A percentile compares a stretch with the other conserved stretches of the same genome.
Conservation (phyloP, 2,329 filamentous ascomycete species). For the Atkinsonella hypoxylon region DNA sequence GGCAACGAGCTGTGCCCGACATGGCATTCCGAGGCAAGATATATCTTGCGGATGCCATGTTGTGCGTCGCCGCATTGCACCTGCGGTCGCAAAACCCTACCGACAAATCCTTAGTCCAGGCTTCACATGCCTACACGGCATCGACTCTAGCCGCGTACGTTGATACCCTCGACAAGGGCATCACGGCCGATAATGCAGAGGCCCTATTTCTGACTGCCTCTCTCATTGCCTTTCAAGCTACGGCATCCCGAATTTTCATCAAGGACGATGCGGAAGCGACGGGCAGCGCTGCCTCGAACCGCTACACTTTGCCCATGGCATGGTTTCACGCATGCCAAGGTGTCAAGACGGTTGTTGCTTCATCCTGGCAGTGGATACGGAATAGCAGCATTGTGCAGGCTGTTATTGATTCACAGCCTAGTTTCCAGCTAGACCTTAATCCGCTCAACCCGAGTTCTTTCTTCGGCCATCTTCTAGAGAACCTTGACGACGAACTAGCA, state of each 20-base stretch:
- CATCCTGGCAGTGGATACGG: conserved; percentile 52
- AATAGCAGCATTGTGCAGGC: conserved; percentile 43
- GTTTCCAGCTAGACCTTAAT: conserved; percentile 47
- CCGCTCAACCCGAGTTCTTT: conserved; percentile 39
- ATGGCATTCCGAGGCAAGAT: conserved; percentile 47
- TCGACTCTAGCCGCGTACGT: conserved; percentile 51
- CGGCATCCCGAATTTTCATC: conserved; percentile 49
- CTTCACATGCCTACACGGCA: conserved; percentile 53
- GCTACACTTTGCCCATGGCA: conserved; percentile 46
- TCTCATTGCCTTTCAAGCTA: conserved; percentile 55
- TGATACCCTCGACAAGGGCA: conserved; percentile 40
- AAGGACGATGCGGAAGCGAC: conserved; percentile 37
- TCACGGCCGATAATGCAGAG: conserved; percentile 47
- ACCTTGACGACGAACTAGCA: conserved; percentile 43
- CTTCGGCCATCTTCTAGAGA: conserved; percentile 48
- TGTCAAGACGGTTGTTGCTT: conserved; percentile 52
- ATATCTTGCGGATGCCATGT: conserved; percentile 50
- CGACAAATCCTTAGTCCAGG: conserved; percentile 48
- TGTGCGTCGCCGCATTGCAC: conserved; percentile 53
- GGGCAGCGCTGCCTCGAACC: conserved; percentile 23
- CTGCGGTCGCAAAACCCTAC: conserved; percentile 42
- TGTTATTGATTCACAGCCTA: conserved; percentile 52
- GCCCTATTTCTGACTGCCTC: conserved; percentile 50
- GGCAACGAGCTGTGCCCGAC: conserved; percentile 47
- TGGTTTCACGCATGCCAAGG: conserved; percentile 60